A percentile compares a stretch with the other conserved stretches of the same genome.
Conservation (phyloP, 495 filamentous ascomycete genomes). For the Penicillium coprophilum region DNA sequence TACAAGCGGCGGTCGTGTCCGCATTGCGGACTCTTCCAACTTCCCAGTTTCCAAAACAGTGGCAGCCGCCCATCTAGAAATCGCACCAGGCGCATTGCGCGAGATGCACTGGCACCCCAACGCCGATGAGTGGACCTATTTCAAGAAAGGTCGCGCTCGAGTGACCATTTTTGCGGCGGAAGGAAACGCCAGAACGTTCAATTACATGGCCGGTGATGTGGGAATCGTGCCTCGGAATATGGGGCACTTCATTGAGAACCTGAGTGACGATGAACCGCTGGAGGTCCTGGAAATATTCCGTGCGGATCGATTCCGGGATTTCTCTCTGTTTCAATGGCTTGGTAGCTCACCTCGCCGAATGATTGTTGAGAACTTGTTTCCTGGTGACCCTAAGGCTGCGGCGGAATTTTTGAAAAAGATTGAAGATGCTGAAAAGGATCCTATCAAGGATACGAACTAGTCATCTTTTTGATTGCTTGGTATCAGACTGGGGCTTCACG, state of each 20-base stretch:
- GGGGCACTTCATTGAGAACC: constrained; percentile 64
- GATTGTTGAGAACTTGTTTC: constrained; percentile 62
- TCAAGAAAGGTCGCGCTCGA: constrained; percentile 64
- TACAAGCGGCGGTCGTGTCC: constrained; percentile 56
- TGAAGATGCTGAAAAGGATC: constrained; percentile 46
- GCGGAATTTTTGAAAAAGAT: constrained; percentile 57
- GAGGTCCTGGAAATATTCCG: constrained; percentile 61
- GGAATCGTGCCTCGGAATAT: constrained; percentile 61
- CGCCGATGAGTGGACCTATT: constrained; percentile 78
- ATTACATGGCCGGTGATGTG: constrained; percentile 56
- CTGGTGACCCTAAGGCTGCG: constrained; percentile 50
- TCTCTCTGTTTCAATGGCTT: constrained; percentile 68
- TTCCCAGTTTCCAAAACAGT: constrained; percentile 65
- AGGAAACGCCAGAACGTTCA: constrained; percentile 60
- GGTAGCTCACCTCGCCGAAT: constrained; percentile 62
- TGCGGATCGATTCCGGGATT: constrained; percentile 58
- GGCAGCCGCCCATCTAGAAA: constrained; percentile 59
- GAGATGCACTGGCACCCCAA: constrained; percentile 79
- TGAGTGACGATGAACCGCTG: constrained; percentile 55
- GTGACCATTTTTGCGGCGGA: constrained; percentile 66
- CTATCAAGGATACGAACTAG: constrained; percentile 18
- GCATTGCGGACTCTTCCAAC: constrained; percentile 64
- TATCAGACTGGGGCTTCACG: background rate
- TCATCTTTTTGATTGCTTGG: background rate
- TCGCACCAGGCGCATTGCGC: constrained; percentile 56